Conservation (phyloP, 768 basidiomycete genomes). For the Lactarius pseudohatsudake region DNA sequence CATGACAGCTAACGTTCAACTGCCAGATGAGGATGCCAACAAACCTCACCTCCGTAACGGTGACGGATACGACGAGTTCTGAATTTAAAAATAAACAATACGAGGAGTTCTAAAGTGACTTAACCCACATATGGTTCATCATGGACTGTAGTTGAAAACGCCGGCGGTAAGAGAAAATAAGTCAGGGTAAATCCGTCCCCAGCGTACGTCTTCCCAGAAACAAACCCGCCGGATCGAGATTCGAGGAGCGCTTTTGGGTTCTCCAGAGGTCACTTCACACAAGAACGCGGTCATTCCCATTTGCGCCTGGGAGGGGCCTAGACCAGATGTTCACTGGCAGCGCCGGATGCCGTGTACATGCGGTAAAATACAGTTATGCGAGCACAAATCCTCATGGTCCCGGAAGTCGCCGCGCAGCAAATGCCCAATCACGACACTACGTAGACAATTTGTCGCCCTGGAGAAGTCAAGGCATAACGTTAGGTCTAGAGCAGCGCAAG, state of each 20-base stretch:
- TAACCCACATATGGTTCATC: neutral
- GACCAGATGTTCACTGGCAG: neutral
- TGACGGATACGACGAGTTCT: neutral
- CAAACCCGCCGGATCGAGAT: neutral
- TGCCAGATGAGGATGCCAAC: neutral
- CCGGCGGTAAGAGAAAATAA: neutral
- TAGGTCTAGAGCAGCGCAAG: constrained; percentile 4
- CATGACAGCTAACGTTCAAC: neutral
- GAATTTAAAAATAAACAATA: too few species aligned
- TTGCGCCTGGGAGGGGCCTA: neutral
- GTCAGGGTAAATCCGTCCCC: neutral
- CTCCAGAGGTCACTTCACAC: neutral
- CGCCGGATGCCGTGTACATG: neutral
- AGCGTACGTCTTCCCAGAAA: neutral
- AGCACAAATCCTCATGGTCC: neutral
- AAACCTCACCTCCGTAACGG: neutral
- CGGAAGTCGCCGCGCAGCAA: neutral
- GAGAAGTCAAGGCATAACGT: neutral
- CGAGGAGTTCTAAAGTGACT: too few species aligned
- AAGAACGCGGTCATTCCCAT: neutral
- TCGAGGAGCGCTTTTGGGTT: neutral
- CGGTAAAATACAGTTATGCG: neutral
- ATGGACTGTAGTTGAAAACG: neutral
- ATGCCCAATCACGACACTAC: neutral
- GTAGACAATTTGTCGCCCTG: neutral